Conservation (phyloP, 1,284 basidiomycete species). For the Trichosporon sp. region DNA sequence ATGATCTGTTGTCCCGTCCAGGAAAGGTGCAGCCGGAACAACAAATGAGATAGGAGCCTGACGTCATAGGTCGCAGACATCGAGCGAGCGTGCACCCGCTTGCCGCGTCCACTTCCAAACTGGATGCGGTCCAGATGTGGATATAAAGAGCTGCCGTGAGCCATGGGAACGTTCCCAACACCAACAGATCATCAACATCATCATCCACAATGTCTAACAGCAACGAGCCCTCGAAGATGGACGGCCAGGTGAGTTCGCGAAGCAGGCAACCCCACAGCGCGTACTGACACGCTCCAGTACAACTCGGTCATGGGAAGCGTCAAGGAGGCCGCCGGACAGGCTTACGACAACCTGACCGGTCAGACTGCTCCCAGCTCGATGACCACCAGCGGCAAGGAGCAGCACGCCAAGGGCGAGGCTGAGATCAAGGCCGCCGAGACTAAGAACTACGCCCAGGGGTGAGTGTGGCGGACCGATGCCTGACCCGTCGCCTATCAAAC, state of each 20-base stretch:
- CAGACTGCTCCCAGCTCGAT: background rate
- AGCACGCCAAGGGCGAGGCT: constrained; percentile 59
- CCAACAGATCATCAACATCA: background rate
- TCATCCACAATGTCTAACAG: constrained; percentile 6
- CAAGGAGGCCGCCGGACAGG: constrained; percentile 51
- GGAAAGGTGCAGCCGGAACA: background rate
- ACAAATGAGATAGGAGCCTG: background rate
- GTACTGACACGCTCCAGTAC: constrained; percentile 23
- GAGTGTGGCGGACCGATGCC: constrained; percentile 20
- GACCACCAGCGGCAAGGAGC: constrained; percentile 52
- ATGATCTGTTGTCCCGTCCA: background rate
- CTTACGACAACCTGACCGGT: constrained; percentile 10
- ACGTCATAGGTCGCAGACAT: background rate
- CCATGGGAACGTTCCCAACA: background rate
- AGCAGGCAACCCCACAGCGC: background rate
- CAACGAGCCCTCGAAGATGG: constrained; percentile 54
- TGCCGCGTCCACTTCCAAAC: background rate
- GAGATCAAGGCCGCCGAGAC: constrained; percentile 45
- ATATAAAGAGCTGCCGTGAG: background rate
- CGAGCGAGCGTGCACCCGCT: background rate
- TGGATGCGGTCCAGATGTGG: background rate
- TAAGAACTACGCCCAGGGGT: constrained; percentile 54
- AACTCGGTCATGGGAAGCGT: constrained; percentile 44
- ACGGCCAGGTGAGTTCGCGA: constrained; percentile 52
- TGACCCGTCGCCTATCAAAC: too few species aligned